Percentiles rank a stretch among this genome's conserved stretches.
These are phyloP conservation scores for Ustilago loliicola DNA, from an alignment of 1,284 basidiomycete species.

Conservation along the genomic window DNA sequence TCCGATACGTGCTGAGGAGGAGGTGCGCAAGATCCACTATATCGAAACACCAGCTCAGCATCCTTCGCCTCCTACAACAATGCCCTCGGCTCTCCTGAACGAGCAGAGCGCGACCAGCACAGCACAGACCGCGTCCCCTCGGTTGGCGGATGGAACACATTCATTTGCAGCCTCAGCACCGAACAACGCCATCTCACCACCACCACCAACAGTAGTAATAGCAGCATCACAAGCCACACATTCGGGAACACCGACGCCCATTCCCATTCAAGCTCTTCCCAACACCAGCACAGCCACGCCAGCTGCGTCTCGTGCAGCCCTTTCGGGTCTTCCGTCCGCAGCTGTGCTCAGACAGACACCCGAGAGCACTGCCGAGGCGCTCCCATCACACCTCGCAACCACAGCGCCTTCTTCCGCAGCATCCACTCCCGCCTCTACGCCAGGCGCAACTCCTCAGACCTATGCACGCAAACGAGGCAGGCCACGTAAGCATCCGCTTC, in stretches of 20 bases:
- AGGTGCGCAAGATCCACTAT: constrained; percentile 47
- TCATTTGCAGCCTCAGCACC: constrained; percentile 1
- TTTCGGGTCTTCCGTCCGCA: not conserved
- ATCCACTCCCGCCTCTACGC: constrained; percentile 37
- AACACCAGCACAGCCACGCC: not conserved
- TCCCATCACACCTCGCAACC: not conserved
- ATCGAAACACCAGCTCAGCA: constrained; percentile 34
- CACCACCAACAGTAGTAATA: constrained; percentile 2
- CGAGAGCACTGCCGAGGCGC: not conserved
- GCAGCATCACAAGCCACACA: not conserved
- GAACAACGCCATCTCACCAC: not conserved
- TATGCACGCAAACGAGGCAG: constrained; percentile 40
- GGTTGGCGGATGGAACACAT: not conserved
- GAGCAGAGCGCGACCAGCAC: not conserved
- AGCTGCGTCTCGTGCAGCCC: not conserved
- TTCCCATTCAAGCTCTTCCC: not conserved
- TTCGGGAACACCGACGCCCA: not conserved
- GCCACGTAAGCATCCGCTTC: constrained; percentile 49
- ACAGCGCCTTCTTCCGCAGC: constrained; percentile 30
- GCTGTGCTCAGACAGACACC: not conserved
- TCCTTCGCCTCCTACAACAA: not conserved
- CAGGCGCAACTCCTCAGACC: constrained; percentile 29
- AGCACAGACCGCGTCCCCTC: not conserved
- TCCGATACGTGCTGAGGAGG: constrained; percentile 26
- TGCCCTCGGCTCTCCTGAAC: not conserved